Evolutionary conservation across 345 rosid species (phyloP), one percentile per base, ranked within the genome.

Genomic region (Cardiospermum halicacabum): DNA sequence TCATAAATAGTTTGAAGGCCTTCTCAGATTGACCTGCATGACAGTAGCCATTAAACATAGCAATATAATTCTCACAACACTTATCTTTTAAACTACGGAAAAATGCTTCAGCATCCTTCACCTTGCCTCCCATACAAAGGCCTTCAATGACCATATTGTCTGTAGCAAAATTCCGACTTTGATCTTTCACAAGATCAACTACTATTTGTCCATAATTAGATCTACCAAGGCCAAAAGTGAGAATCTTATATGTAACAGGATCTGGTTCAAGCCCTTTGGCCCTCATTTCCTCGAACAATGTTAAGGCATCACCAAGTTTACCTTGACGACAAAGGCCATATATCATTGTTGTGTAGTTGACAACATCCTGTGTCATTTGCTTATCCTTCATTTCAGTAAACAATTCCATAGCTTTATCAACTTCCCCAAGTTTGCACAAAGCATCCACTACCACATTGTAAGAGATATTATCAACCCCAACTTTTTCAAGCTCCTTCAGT

Each of bases 281-380:
- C 65, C 40, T 74, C 96, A 92, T 88, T 59, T 83, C 77, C 26
- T 77, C 42, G 12, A 86, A 71, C 67, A 89, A 65, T 25, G 76
- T 76, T 64, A 69, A 65, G 19, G 88, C 96, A 58, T 77, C 76
- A 37, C 13, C n/a, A 60, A 78, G 25, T 66, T 80, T 72, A n/a
- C 83, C 89, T 69, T 71, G 76, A 50, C 76, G 74, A 51, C 81
- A 89, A 59, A 74, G 84, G 31, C 97, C 98, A 67, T 31, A 47
- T 15, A 92, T 77, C 56, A 92, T 58, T 67, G 93, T 88, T 30
- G 88, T 89, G 74, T 89, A 88, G 84, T 88, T 81, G 64, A 82
- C 51, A 28, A 81, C 58, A 74, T 92, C 91, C 27, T 77, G 84
- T 64, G 58, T 70, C 50, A 89, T 68, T 25, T 65, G 45, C 69